These are phyloP conservation scores for Kwoniella botswanensis DNA, from an alignment of 768 basidiomycete genomes.

Conservation along the genomic window DNA sequence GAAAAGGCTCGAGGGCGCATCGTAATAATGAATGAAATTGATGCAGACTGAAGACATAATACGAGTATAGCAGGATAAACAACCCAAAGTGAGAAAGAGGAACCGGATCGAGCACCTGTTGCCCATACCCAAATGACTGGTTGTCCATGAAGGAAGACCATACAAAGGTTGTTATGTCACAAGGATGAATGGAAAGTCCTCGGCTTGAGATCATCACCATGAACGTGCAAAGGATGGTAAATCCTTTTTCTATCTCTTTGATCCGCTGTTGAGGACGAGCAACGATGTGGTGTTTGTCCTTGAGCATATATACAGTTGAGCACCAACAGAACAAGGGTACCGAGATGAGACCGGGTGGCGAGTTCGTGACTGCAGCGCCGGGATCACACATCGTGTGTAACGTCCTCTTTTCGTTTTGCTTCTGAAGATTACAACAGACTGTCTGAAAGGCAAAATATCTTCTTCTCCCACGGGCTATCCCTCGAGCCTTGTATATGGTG, in stretches of 20 bases:
- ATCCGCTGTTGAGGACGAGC: neutral
- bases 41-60: neutral
- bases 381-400: neutral
- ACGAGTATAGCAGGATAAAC: neutral
- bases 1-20: conserved; percentile 30
- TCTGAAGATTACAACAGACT: neutral
- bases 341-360: conserved; percentile 14
- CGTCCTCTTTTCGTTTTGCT: neutral
- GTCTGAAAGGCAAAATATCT: neutral
- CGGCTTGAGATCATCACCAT: neutral
- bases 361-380: conserved; percentile 18
- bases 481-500: conserved; percentile 16
- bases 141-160: neutral
- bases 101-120: neutral
- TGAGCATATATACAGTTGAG: neutral
- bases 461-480: neutral
- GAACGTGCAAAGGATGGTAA: neutral
- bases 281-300: neutral
- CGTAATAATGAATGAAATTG: neutral
- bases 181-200: neutral
- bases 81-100: neutral
- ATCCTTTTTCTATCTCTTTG: neutral
- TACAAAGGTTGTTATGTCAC: conserved; percentile 1
- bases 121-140: neutral
- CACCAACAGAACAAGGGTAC: neutral